phyloP scores from a whole-genome alignment of 768 basidiomycete species.

The Psilocybe tampanensis region DNA sequence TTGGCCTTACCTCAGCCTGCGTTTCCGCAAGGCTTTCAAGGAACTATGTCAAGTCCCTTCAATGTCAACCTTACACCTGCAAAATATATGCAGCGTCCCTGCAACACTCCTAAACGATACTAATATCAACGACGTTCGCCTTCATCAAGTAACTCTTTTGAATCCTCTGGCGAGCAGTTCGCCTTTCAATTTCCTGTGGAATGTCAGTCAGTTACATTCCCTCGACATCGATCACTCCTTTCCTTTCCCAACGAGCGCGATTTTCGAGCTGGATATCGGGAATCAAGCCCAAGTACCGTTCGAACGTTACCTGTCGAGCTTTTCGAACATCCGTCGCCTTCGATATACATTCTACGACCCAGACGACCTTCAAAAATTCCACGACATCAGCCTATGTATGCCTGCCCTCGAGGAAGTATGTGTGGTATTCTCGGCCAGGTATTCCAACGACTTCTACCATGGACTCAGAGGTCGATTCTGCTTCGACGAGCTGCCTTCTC shows the following conservation, averaged over 20 bases:
- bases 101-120: slow-evolving; percentile 13
- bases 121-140: slow-evolving; percentile 12
- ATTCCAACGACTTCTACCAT: slow-evolving; percentile 3
- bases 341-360: slow-evolving; percentile 11
- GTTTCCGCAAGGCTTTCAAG: slow-evolving; percentile 15
- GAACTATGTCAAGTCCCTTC: slow-evolving; percentile 5
- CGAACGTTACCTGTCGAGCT: slow-evolving; percentile 2
- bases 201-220: slow-evolving; percentile 14
- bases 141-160: slow-evolving; percentile 15
- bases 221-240: slow-evolving; percentile 19
- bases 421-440: slow-evolving; percentile 10
- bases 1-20: slow-evolving; percentile 12
- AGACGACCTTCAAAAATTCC: slow-evolving; percentile 13
- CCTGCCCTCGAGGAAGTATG: slow-evolving; percentile 8
- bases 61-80: slow-evolving; percentile 11
- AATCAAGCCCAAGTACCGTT: slow-evolving; percentile 4
- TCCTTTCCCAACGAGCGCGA: slow-evolving; percentile 5
- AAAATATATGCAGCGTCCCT: slow-evolving; percentile 18
- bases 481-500: slow-evolving; percentile 8
- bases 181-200: slow-evolving; percentile 5
- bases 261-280: not conserved
- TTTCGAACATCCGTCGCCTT: slow-evolving; percentile 10
- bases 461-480: slow-evolving; percentile 4
- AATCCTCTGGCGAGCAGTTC: not conserved
- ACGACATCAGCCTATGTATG: slow-evolving; percentile 1